Base-by-base conservation (phyloP, 2,329 filamentous ascomycete genomes). In the Colletotrichum lentis region DNA sequence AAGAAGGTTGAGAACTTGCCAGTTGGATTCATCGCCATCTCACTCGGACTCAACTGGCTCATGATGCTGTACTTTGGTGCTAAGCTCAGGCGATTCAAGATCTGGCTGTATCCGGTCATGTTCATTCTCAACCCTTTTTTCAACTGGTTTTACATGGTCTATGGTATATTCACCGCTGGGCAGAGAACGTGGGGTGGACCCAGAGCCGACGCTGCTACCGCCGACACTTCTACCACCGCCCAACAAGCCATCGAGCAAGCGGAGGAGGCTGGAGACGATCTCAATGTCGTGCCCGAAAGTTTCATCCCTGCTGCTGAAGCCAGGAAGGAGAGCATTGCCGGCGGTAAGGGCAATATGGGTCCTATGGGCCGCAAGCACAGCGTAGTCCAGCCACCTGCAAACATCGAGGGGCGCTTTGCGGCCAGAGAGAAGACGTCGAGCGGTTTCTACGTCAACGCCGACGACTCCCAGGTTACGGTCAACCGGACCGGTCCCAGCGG, bases 91-190 rank as follows among this genome's bases (percentile, higher is more conserved):
- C 88, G 96, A 12, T 97, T 91, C 83, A 98, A 99, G 83, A 91
- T 96, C 70, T 95, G 93, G 90, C 84, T 98, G 6, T 98, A 98
- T 76, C 95, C 95, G 0, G 74, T 98, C 70, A 97, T 98, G 94
- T 98, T 97, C 77, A 81, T 97, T 54, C 79, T 97, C 71, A 98
- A 97, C 76, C 95, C 96, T 0, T 96, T 98, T 76, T 94, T 97
- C 85, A 98, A 98, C 80, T 98, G 95, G 95, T 87, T 93, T 67
- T 98, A 98, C 81, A 97, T 97, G 91, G 91, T 97, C 2, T 97
- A 97, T 77, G 94, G 94, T 52, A 96, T 97, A 73, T 96, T 97
- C 79, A 97, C 95, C 0, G 94, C 94, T 37, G 94, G 94, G 22
- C 93, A 97, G 77, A 87, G 95, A 71, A 98, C 95, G 1, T 99